Base-by-base conservation (phyloP, 2,329 filamentous ascomycete genomes). In the Neurospora crassa region DNA sequence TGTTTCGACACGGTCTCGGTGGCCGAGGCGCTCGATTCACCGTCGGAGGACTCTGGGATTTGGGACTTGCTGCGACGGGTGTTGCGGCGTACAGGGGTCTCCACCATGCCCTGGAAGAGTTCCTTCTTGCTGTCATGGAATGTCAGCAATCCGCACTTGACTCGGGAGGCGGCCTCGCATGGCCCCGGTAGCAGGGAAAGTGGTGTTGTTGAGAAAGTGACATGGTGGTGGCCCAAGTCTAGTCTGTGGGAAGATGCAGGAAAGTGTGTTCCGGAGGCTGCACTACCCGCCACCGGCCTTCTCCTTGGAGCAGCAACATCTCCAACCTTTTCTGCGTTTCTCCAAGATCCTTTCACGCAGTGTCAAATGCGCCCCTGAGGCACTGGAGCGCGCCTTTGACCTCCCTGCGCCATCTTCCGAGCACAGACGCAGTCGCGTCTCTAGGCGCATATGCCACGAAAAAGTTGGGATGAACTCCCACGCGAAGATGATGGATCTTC, bases 81-180 rank as follows among this genome's bases (percentile, higher is more conserved):
- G 71, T 82, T 82, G 63, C 82, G 80, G 63, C 84, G 85, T 59
- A 80, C 76, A 37, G 87, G 86, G 10, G 87, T 89, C 78, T 88
- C 86, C 72, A 89, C 80, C 87, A 89, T 88, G 76, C 87, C 87
- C 43, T 87, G 83, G 76, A 88, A 89, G 71, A 87, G 84, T 78
- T 88, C 87, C 80, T 87, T 88, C 80, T 89, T 89, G 75, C 87
- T 89, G 70, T 69, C 42, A 63, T 24, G 68, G 42, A 40, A 70
- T n/a, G 53, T 63, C 53, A 63, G 53, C 53, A 63, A 63, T 63
- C 53, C 53, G 53, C 29, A 16, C 53, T 63, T 37, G 53, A 24
- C 53, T 63, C 16, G 16, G 7, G 53, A 37, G 53, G 29, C 53
- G 53, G 53, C 53, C 53, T 63, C 8, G 53, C 24, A 37, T 11